These are phyloP conservation scores for Lachnum nothofagi DNA, from an alignment of 2,329 filamentous ascomycete genomes.

Conservation along the genomic window DNA sequence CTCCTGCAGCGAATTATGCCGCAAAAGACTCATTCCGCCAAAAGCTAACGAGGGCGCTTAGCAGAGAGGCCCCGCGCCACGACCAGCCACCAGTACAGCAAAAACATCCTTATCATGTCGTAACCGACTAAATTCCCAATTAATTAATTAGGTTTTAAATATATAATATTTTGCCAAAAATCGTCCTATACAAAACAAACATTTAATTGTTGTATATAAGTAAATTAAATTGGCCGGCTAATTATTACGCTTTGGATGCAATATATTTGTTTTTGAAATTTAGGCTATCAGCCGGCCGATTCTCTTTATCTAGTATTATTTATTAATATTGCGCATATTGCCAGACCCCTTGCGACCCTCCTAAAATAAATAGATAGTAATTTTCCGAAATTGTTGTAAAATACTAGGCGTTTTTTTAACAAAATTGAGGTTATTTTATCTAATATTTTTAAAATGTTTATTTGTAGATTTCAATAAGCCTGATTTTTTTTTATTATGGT, in stretches of 20 bases:
- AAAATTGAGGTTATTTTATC: slow-evolving; percentile 15
- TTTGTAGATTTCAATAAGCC: slow-evolving; percentile 19
- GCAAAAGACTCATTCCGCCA: too few species aligned
- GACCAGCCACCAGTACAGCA: too few species aligned
- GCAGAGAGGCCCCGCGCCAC: too few species aligned
- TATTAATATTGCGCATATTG: too few species aligned
- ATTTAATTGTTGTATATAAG: slow-evolving; percentile 2
- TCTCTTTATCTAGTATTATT: slow-evolving; percentile 10
- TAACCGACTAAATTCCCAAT: background rate
- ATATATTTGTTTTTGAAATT: slow-evolving; percentile 7
- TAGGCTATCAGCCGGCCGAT: background rate
- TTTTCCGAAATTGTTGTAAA: slow-evolving; percentile 14
- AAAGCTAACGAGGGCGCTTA: too few species aligned
- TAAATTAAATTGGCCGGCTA: slow-evolving; percentile 11
- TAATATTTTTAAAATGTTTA: slow-evolving; percentile 16
- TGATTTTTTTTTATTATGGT: slow-evolving; percentile 13
- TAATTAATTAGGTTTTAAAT: slow-evolving; percentile 2
- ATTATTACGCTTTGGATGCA: slow-evolving; percentile 4
- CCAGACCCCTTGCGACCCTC: slow-evolving; percentile 1
- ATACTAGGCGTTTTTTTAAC: slow-evolving; percentile 15
- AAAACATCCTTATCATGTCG: background rate
- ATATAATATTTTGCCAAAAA: slow-evolving; percentile 5
- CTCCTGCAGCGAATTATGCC: too few species aligned
- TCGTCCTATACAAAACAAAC: slow-evolving; percentile 6
- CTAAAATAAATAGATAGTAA: slow-evolving; percentile 4